phyloP scores from a whole-genome alignment of 306 rosid species.

The Lithocarpus polystachyus region DNA sequence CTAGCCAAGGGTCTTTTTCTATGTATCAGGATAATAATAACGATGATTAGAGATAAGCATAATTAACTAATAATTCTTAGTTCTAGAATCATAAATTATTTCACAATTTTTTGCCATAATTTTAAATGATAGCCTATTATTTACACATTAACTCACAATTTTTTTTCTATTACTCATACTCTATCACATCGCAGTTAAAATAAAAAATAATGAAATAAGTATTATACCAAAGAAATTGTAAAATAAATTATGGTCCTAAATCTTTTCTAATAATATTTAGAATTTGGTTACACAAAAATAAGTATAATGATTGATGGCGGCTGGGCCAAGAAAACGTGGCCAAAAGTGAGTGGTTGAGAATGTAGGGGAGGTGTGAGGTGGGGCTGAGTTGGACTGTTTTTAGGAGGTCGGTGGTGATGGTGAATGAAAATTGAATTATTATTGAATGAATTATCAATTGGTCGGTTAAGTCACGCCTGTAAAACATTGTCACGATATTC shows the following conservation, averaged over 20 bases:
- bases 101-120: too few relatives aligned
- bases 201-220: rapidly evolving
- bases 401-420: constrained; percentile 19
- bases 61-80: too few relatives aligned
- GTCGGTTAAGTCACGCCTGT: constrained; percentile 24
- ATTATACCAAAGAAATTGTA: rapidly evolving
- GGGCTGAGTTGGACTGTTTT: not conserved
- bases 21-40: too few relatives aligned
- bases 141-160: rapidly evolving
- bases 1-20: too few relatives aligned
- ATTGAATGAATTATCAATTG: not conserved
- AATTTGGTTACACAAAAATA: not conserved
- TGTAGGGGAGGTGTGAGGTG: not conserved
- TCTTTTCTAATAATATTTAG: too few relatives aligned
- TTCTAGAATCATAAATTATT: too few relatives aligned
- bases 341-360: constrained; percentile 18
- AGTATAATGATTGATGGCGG: not conserved
- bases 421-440: not conserved
- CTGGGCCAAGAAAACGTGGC: constrained; percentile 16
- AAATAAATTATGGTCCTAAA: too few relatives aligned
- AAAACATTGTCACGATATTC: not conserved
- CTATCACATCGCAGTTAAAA: rapidly evolving
- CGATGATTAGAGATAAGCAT: too few relatives aligned
- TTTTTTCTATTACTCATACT: rapidly evolving
- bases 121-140: rapidly evolving